These are phyloP conservation scores for Dissophora globulifera DNA, from an alignment of 192 early-diverging fungal genomes.

Conservation along the genomic window DNA sequence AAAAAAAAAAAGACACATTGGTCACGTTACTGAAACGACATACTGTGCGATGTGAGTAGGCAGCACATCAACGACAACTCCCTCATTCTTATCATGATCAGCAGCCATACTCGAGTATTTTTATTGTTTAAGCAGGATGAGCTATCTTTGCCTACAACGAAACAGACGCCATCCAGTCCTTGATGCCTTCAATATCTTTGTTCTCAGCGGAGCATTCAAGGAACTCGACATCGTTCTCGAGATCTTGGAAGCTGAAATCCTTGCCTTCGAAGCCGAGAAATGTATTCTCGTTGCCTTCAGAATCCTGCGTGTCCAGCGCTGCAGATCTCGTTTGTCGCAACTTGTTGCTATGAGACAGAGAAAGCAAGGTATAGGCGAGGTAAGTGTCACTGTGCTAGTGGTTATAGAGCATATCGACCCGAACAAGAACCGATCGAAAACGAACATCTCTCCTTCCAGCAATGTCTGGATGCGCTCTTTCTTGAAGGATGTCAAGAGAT, in stretches of 20 bases:
- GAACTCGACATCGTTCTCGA: conserved; percentile 77
- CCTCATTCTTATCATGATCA: too few species aligned
- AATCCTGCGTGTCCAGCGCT: conserved; percentile 69
- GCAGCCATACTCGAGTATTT: too few species aligned
- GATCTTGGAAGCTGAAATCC: conserved; percentile 84
- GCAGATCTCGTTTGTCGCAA: conserved; percentile 75
- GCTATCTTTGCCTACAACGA: conserved; percentile 11
- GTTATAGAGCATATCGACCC: too few species aligned
- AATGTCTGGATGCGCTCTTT: conserved; percentile 70
- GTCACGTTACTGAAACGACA: too few species aligned
- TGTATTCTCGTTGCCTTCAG: conserved; percentile 67
- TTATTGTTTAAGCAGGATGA: neutral
- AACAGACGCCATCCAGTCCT: conserved; percentile 68
- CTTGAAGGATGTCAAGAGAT: conserved; percentile 75
- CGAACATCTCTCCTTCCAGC: conserved; percentile 85
- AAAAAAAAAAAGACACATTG: too few species aligned
- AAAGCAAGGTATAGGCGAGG: neutral
- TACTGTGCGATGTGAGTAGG: too few species aligned
- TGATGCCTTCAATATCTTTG: conserved; percentile 67
- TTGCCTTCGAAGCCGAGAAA: conserved; percentile 87
- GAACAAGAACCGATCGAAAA: too few species aligned
- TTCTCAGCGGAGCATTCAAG: conserved; percentile 68
- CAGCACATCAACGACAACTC: too few species aligned
- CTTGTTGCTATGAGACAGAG: conserved; percentile 59
- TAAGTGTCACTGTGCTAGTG: too few species aligned